Evolutionary conservation across 2,329 filamentous ascomycete genomes (phyloP).

Genomic region (Diaporthe batatas): DNA sequence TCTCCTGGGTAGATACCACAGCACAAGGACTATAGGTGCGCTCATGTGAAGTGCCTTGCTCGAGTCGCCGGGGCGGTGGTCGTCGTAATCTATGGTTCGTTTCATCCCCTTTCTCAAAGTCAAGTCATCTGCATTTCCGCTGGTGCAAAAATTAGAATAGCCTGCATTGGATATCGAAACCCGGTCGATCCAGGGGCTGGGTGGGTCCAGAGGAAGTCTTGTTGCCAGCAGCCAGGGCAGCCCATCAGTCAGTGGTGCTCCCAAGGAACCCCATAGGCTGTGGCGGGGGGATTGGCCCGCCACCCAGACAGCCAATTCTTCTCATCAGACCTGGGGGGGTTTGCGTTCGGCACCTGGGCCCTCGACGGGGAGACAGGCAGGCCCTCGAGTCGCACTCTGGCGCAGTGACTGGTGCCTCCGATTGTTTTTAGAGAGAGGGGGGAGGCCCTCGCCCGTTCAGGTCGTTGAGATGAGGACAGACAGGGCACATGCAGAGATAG

Average conservation of each 20-base stretch:
- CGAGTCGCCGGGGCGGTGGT: conserved; percentile 14
- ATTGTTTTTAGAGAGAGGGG: too few relatives aligned
- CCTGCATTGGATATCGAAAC: conserved; percentile 15
- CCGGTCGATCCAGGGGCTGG: conserved; percentile 26
- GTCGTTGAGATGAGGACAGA: neutral
- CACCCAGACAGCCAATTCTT: conserved; percentile 2
- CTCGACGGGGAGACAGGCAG: neutral
- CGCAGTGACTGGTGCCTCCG: neutral
- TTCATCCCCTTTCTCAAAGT: conserved; percentile 36
- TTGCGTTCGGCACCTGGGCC: neutral
- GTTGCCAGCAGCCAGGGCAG: neutral
- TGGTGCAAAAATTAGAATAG: conserved; percentile 33
- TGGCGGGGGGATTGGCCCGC: conserved; percentile 19
- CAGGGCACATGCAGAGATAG: neutral
- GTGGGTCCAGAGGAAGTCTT: conserved; percentile 11
- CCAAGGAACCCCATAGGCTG: neutral
- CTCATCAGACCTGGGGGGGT: neutral
- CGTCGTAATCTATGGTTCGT: conserved; percentile 31
- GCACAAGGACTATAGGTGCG: neutral
- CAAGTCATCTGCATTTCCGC: conserved; percentile 19
- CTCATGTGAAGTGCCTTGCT: conserved; percentile 21
- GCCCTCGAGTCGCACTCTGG: neutral
- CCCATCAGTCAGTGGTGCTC: neutral
- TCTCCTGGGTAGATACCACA: neutral
- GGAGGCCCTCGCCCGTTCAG: neutral